Evolutionary conservation across 176 grass and related monocot genomes (phyloP).

Genomic region (Musa beccarii): DNA sequence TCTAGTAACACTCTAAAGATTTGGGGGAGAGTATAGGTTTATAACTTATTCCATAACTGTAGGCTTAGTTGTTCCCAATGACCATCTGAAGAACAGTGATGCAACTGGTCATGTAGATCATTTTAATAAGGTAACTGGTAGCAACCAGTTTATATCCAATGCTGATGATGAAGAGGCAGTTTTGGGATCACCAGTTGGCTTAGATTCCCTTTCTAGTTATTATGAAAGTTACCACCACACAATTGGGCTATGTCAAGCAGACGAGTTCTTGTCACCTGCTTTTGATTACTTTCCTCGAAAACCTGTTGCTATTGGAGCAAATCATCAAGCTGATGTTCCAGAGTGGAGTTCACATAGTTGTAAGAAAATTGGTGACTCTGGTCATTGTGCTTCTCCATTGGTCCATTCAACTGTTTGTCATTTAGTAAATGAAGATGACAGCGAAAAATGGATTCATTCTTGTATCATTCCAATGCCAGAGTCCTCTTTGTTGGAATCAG

Average conservation of each 20-base stretch:
- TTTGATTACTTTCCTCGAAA: constrained; percentile 40
- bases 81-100: background rate
- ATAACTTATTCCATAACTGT: background rate
- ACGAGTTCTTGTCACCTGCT: constrained; percentile 30
- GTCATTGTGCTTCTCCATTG: constrained; percentile 16
- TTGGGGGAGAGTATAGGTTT: background rate
- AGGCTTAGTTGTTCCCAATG: background rate
- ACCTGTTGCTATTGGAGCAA: constrained; percentile 50
- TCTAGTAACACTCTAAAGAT: background rate
- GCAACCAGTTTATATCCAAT: background rate
- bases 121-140: constrained; percentile 18
- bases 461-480: constrained; percentile 32
- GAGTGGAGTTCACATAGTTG: constrained; percentile 37
- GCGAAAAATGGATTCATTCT: constrained; percentile 47
- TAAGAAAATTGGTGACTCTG: constrained; percentile 15
- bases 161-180: constrained; percentile 17
- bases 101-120: constrained; percentile 1
- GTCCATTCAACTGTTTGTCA: constrained; percentile 14
- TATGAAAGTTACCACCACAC: constrained; percentile 31
- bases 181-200: constrained; percentile 37
- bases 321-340: constrained; percentile 74
- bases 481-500: constrained; percentile 17
- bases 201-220: constrained; percentile 42
- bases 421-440: constrained; percentile 27
- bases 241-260: constrained; percentile 19